Conservation (phyloP, 75 land plant genomes). For the Cryptomeria japonica region DNA sequence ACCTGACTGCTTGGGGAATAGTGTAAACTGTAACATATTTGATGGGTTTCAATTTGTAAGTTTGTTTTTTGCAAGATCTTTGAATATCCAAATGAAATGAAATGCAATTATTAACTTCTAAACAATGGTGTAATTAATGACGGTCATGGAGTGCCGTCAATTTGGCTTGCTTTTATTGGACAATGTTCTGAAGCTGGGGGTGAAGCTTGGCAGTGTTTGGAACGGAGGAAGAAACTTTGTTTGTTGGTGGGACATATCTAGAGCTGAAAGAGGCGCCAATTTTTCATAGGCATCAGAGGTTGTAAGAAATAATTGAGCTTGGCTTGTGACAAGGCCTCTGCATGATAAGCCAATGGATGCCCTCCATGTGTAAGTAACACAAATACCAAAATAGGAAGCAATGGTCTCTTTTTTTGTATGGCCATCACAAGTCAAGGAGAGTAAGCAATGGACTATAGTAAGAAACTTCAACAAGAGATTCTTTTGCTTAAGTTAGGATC, state of each 20-base stretch:
- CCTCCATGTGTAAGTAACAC: background rate
- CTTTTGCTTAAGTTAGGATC: background rate
- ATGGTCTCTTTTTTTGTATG: background rate
- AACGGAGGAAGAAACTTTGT: background rate
- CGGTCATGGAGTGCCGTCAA: background rate
- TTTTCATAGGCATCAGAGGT: background rate
- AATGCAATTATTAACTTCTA: background rate
- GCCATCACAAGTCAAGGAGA: background rate
- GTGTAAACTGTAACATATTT: background rate
- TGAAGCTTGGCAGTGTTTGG: background rate
- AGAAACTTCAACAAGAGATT: background rate
- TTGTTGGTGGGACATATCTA: background rate
- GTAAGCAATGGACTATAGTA: background rate
- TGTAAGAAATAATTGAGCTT: background rate
- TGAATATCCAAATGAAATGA: background rate
- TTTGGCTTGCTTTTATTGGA: background rate
- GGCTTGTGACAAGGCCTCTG: background rate
- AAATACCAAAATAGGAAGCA: background rate
- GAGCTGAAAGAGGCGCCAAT: background rate
- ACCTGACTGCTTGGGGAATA: background rate
- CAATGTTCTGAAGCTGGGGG: background rate
- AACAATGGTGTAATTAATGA: background rate
- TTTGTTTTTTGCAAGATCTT: background rate
- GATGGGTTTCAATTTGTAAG: background rate
- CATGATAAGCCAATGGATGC: background rate